Conservation (phyloP, 805 yeast genomes). For the Metschnikowia cubensis region DNA sequence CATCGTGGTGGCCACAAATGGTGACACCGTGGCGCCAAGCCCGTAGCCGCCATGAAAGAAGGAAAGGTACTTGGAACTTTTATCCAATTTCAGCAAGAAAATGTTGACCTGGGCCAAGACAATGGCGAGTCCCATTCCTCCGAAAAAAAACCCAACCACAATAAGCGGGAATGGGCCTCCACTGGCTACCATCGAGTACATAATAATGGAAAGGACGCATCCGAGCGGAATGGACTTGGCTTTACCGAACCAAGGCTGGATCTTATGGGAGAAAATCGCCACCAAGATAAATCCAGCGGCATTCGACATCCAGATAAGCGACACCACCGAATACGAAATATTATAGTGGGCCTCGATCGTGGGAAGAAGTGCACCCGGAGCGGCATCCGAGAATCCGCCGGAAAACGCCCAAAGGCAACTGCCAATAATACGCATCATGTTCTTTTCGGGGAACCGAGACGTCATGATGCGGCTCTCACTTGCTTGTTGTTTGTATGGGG, state of each 20-base stretch:
- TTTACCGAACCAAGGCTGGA: conserved; percentile 17
- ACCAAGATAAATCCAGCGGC: conserved; percentile 19
- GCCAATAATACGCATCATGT: conserved; percentile 15
- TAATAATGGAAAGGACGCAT: conserved; percentile 10
- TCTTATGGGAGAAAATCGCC: conserved; percentile 16
- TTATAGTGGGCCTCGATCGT: conserved; percentile 19
- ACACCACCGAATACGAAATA: conserved; percentile 18
- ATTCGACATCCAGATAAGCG: conserved; percentile 22
- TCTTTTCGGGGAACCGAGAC: conserved; percentile 15
- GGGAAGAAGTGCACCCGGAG: conserved; percentile 23
- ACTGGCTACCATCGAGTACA: conserved; percentile 18
- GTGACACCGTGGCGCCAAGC: conserved; percentile 24
- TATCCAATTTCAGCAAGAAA: conserved; percentile 21
- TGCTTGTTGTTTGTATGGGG: conserved; percentile 5
- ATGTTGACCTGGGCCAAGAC: conserved; percentile 22
- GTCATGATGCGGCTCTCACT: conserved; percentile 14
- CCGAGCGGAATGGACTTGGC: conserved; percentile 17
- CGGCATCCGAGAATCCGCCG: conserved; percentile 19
- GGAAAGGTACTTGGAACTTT: conserved; percentile 19
- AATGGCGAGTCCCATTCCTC: conserved; percentile 22
- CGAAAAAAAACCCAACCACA: conserved; percentile 23
- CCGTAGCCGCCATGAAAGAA: conserved; percentile 24
- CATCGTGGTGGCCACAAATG: conserved; percentile 20
- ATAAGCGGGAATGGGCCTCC: conserved; percentile 22
- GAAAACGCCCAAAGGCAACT: conserved; percentile 19